These are phyloP conservation scores for Serendipita indica DNA, from an alignment of 768 basidiomycete genomes.

Conservation along the genomic window DNA sequence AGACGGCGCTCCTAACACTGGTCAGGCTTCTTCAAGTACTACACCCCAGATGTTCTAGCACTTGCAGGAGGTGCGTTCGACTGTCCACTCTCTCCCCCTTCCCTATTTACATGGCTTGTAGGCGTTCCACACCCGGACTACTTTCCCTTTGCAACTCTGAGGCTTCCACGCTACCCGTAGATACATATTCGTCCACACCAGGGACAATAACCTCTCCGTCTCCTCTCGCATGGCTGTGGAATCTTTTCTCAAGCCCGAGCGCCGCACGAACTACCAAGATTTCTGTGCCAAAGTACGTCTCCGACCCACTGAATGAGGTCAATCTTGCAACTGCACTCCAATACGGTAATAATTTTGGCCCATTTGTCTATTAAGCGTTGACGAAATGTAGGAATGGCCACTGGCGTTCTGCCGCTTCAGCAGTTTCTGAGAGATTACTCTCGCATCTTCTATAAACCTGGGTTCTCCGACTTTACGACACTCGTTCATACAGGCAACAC, in stretches of 20 bases:
- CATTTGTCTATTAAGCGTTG: not conserved
- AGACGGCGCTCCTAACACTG: too few species aligned
- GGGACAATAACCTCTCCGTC: not conserved
- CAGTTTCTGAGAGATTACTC: slow-evolving; percentile 45
- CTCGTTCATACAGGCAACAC: slow-evolving; percentile 58
- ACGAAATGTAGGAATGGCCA: slow-evolving; percentile 22
- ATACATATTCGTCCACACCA: not conserved
- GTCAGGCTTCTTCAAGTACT: slow-evolving; percentile 48
- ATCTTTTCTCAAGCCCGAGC: slow-evolving; percentile 11
- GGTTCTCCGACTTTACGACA: slow-evolving; percentile 42
- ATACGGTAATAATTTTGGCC: slow-evolving; percentile 32
- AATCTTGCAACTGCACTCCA: slow-evolving; percentile 56
- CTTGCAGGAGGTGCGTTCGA: slow-evolving; percentile 55
- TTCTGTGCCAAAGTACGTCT: slow-evolving; percentile 47
- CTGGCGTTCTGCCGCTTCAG: slow-evolving; percentile 44
- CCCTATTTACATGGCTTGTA: slow-evolving; percentile 17
- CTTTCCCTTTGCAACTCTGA: slow-evolving; percentile 57
- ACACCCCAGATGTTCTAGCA: slow-evolving; percentile 37
- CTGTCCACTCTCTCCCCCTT: not conserved
- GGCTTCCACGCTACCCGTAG: not conserved
- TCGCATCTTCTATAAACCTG: slow-evolving; percentile 32
- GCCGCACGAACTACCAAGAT: slow-evolving; percentile 35
- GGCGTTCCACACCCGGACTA: slow-evolving; percentile 53
- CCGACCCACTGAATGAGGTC: slow-evolving; percentile 27
- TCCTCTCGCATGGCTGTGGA: slow-evolving; percentile 3